Evolutionary conservation across 2,329 filamentous ascomycete species (phyloP).

Genomic region (Colletotrichum tropicicola): DNA sequence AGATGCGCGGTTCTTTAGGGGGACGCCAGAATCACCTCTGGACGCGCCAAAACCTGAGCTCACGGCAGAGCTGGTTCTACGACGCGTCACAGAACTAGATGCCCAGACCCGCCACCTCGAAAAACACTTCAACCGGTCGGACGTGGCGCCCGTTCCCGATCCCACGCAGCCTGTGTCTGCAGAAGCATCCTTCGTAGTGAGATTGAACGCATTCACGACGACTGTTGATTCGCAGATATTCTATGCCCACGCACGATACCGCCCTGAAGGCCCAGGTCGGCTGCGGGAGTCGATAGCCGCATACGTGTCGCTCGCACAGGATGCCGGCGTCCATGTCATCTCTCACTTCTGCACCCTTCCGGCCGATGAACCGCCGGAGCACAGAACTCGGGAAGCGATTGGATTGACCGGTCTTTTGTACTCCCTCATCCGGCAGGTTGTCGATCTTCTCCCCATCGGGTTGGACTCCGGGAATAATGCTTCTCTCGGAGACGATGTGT

Average conservation of each 20-base stretch:
- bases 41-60: not conserved
- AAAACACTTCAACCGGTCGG: not conserved
- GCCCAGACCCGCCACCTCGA: not conserved
- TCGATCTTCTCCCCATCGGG: not conserved
- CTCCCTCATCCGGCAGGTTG: not conserved
- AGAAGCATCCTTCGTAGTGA: not conserved
- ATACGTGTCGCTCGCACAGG: slow-evolving; percentile 9
- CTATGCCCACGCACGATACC: not conserved
- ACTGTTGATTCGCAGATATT: not conserved
- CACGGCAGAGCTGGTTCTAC: not conserved
- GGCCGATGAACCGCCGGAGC: not conserved
- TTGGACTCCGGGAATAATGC: not conserved
- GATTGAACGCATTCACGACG: not conserved
- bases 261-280: not conserved
- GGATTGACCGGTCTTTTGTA: slow-evolving; percentile 7
- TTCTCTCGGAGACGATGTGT: not conserved
- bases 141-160: not conserved
- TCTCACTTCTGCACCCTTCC: slow-evolving; percentile 29
- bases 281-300: not conserved
- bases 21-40: not conserved
- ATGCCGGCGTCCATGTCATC: slow-evolving; percentile 16
- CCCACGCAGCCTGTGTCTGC: not conserved
- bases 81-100: not conserved
- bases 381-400: slow-evolving; percentile 25
- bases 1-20: not conserved